These are phyloP conservation scores for Xylaria sp. DNA, from an alignment of 495 filamentous ascomycete species.

Conservation along the genomic window DNA sequence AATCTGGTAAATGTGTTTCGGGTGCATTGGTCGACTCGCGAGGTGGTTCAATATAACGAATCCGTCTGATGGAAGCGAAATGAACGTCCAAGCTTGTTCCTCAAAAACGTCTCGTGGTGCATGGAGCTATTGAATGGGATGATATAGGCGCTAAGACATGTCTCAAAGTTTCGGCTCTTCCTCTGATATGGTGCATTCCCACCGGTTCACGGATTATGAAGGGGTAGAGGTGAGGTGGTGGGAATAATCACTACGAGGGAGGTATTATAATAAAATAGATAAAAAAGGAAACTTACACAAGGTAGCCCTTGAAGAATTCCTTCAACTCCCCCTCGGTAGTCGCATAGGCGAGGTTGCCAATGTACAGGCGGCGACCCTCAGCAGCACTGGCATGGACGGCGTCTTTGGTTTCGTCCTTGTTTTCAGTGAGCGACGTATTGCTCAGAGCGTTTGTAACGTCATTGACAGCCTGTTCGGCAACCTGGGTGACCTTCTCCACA, in stretches of 20 bases:
- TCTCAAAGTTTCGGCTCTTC: neutral
- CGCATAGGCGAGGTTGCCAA: constrained; percentile 99
- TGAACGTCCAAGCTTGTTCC: neutral
- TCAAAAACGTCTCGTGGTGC: neutral
- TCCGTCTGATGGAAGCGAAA: neutral
- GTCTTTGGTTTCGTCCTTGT: constrained; percentile 67
- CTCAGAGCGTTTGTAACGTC: constrained; percentile 86
- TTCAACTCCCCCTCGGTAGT: constrained; percentile 99
- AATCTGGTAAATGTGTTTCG: neutral
- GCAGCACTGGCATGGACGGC: constrained; percentile 95
- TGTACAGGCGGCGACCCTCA: constrained; percentile 98
- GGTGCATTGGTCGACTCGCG: neutral
- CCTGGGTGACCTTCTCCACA: constrained; percentile 66
- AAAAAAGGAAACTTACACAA: constrained; percentile 76
- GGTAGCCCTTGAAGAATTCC: constrained; percentile 97
- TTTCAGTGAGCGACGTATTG: constrained; percentile 67
- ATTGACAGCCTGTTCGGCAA: constrained; percentile 69
- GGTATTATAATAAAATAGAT: neutral
- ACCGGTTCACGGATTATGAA: neutral
- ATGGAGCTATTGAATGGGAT: neutral
- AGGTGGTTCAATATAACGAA: neutral
- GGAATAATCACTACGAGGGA: neutral
- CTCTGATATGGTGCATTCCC: neutral
- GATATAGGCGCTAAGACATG: neutral
- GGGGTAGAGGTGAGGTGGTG: neutral